Base-by-base conservation (phyloP, 768 basidiomycete genomes). In the Leccinellum rugosiceps region DNA sequence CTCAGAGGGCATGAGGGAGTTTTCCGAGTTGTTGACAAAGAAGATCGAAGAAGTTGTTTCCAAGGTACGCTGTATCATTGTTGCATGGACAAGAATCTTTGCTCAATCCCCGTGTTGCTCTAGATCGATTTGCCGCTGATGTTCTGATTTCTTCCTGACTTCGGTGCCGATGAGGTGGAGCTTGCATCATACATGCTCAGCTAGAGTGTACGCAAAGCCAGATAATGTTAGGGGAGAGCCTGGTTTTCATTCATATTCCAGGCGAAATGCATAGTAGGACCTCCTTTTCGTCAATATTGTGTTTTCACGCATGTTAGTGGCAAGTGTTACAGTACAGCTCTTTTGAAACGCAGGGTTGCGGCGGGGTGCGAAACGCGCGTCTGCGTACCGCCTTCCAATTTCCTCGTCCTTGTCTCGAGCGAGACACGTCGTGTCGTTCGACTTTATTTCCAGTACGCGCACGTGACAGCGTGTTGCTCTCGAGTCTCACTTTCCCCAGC, bases 21-120 rank as follows among this genome's bases (percentile, higher is more conserved):
- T 68, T 41, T 30, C 19, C 17, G 28, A 31, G 7, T 4, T 55
- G 5, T 5, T 47, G 11, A 15, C 4, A 32, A 50, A 17, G 7
- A 55, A 58, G 54, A 38, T 68, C 9, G 64, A 61, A 8, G 28
- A 60, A 32, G n/a, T 28, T 0, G 45, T 58, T 44, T 54, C 57
- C 17, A 15, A 35, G 48, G 66, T 65, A 50, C 3, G 63, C 31
- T 34, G 21, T 3, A 9, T 23, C 23, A 4, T 6, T 28, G 14
- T 30, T 55, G 14, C 15, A 13, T 23, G 19, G 50, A 26, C 11
- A 55, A 28, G 21, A 13, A 7, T 9, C 13, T 35, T 52, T 54
- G 7, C n/a, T 26, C 31, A 53, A 17, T 23, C 17, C 21, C 11
- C 15, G 25, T 3, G 15, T 34, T 26, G 23, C 25, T 35, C 48